These are phyloP conservation scores for Pestalotiopsis sp. DNA, from an alignment of 2,329 filamentous ascomycete species.

Conservation along the genomic window DNA sequence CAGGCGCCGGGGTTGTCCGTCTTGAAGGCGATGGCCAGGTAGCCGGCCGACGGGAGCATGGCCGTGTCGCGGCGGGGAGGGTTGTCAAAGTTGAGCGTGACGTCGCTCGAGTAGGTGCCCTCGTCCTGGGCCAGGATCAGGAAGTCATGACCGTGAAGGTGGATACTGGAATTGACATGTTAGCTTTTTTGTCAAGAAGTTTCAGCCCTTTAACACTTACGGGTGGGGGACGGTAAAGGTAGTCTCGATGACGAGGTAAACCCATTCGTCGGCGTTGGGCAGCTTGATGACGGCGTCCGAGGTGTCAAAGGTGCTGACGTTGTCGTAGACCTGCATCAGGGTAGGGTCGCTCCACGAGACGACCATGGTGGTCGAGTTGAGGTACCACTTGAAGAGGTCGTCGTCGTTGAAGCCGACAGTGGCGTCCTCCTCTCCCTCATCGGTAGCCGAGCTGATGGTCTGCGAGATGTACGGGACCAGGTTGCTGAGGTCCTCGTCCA, in stretches of 20 bases:
- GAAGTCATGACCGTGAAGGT: slow-evolving; percentile 46
- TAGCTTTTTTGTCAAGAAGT: too few species aligned
- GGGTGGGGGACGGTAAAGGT: slow-evolving; percentile 17
- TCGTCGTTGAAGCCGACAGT: slow-evolving; percentile 1
- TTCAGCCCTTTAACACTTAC: too few species aligned
- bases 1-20: slow-evolving; percentile 53
- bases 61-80: slow-evolving; percentile 53
- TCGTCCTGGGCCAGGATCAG: slow-evolving; percentile 36
- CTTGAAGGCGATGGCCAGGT: slow-evolving; percentile 52
- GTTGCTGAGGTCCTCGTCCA: slow-evolving; percentile 34
- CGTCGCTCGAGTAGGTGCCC: slow-evolving; percentile 31
- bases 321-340: slow-evolving; percentile 34
- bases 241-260: slow-evolving; percentile 36
- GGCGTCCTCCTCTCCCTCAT: slow-evolving; percentile 21
- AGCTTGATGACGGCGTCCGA: slow-evolving; percentile 34
- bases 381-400: slow-evolving; percentile 49
- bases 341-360: slow-evolving; percentile 54
- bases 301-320: slow-evolving; percentile 25
- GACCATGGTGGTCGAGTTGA: slow-evolving; percentile 50
- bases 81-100: slow-evolving; percentile 41
- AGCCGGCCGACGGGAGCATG: slow-evolving; percentile 47
- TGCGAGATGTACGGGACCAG: slow-evolving; percentile 34
- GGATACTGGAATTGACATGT: background rate
- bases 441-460: slow-evolving; percentile 30
- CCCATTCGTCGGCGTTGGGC: slow-evolving; percentile 33